These are phyloP conservation scores for Avena sativa DNA, from an alignment of 176 grass and related monocot genomes.

Conservation along the genomic window DNA sequence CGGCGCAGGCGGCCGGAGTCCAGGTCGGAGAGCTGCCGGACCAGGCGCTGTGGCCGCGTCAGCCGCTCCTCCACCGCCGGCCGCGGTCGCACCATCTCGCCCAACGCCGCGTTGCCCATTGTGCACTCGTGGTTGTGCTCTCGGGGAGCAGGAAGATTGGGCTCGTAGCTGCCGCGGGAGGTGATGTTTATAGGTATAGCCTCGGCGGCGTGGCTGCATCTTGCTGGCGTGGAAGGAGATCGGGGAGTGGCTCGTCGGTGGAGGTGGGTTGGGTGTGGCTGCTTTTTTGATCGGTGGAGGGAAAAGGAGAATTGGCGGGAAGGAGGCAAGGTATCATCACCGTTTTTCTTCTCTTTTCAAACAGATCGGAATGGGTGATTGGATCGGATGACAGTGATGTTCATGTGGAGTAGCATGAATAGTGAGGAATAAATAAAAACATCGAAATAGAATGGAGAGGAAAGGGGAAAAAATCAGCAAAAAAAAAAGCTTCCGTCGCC, in stretches of 20 bases:
- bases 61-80: constrained; percentile 73
- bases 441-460: neutral
- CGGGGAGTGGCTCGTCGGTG: neutral
- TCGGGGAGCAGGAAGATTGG: neutral
- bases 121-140: neutral
- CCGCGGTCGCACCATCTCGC: neutral
- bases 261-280: neutral
- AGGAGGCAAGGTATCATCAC: constrained; percentile 35
- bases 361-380: neutral
- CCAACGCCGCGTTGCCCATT: constrained; percentile 65
- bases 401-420: neutral
- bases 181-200: constrained; percentile 32
- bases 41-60: constrained; percentile 65
- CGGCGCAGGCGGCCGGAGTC: constrained; percentile 65
- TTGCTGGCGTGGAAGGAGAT: constrained; percentile 20
- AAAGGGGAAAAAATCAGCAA: neutral
- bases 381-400: neutral
- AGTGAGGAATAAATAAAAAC: neutral
- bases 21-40: constrained; percentile 63
- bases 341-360: neutral
- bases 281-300: constrained; percentile 29
- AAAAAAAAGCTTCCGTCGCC: constrained; percentile 52
- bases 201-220: neutral
- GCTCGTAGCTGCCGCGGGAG: neutral
- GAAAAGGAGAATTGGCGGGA: constrained; percentile 43